phyloP scores from a whole-genome alignment of 2,329 filamentous ascomycete genomes.

The Dendryphion nanum region DNA sequence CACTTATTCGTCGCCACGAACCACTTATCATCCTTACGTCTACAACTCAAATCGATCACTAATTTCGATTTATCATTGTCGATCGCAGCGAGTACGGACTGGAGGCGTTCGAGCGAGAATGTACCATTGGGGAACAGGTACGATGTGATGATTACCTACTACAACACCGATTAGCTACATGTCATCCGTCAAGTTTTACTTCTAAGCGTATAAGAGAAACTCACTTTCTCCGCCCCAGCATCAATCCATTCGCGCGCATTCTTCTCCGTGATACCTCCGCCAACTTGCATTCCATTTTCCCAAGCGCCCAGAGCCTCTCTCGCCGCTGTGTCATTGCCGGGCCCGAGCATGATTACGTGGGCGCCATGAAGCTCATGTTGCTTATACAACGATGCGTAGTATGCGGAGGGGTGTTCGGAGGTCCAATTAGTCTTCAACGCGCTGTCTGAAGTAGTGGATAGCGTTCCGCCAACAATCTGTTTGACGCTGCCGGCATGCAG shows the following conservation, averaged over 20 bases:
- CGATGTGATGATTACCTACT: constrained; percentile 94
- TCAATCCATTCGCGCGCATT: constrained; percentile 88
- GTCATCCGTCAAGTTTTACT: neutral
- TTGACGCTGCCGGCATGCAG: constrained; percentile 97
- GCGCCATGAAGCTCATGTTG: constrained; percentile 72
- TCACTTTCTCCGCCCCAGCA: constrained; percentile 83
- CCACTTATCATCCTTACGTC: constrained; percentile 74
- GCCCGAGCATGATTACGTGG: constrained; percentile 95
- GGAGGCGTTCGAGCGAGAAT: constrained; percentile 75
- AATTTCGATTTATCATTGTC: constrained; percentile 74
- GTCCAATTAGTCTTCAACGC: constrained; percentile 86
- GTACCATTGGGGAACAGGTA: constrained; percentile 83
- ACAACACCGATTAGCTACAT: constrained; percentile 13
- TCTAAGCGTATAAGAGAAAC: neutral
- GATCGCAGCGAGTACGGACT: constrained; percentile 70
- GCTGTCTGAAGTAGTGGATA: constrained; percentile 44
- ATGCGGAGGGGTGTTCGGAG: constrained; percentile 74
- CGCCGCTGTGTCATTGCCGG: constrained; percentile 79
- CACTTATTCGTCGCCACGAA: constrained; percentile 99
- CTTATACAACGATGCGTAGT: constrained; percentile 81
- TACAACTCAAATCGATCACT: constrained; percentile 93
- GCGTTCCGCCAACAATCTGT: constrained; percentile 94
- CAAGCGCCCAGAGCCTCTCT: constrained; percentile 74
- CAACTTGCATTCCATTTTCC: constrained; percentile 80
- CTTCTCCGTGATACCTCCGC: constrained; percentile 84